phyloP scores from a whole-genome alignment of 768 basidiomycete genomes.

The Suillus bovinus region DNA sequence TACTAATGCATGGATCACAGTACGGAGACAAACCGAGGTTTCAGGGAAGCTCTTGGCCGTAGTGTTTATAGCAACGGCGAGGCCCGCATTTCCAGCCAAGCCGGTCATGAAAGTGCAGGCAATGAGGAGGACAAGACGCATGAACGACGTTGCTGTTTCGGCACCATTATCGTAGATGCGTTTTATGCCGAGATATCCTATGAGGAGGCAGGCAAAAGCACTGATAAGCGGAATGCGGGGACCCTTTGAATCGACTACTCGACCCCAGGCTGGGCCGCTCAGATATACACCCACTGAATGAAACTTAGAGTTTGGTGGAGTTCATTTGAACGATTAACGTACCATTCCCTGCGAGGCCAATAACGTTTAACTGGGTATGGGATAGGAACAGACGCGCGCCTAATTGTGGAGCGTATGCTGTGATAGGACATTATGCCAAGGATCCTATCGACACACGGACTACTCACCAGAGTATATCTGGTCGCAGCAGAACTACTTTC shows the following conservation, averaged over 20 bases:
- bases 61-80: constrained; percentile 71
- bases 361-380: constrained; percentile 80
- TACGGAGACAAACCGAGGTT: constrained; percentile 48
- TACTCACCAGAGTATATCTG: constrained; percentile 33
- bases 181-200: constrained; percentile 77
- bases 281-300: constrained; percentile 70
- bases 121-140: constrained; percentile 53
- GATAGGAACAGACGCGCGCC: constrained; percentile 71
- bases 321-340: constrained; percentile 19
- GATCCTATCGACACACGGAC: not conserved
- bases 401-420: constrained; percentile 87
- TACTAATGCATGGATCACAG: not conserved
- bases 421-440: constrained; percentile 1
- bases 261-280: constrained; percentile 77
- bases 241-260: constrained; percentile 72
- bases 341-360: constrained; percentile 82
- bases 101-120: constrained; percentile 74
- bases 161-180: constrained; percentile 60
- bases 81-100: constrained; percentile 71
- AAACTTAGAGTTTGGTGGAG: not conserved
- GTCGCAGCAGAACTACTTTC: not conserved
- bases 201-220: constrained; percentile 59
- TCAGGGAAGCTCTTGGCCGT: constrained; percentile 85
- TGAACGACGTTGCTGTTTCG: constrained; percentile 37
- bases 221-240: constrained; percentile 65